phyloP scores from a whole-genome alignment of 2,329 filamentous ascomycete genomes.

The Pseudogymnoascus sp. region DNA sequence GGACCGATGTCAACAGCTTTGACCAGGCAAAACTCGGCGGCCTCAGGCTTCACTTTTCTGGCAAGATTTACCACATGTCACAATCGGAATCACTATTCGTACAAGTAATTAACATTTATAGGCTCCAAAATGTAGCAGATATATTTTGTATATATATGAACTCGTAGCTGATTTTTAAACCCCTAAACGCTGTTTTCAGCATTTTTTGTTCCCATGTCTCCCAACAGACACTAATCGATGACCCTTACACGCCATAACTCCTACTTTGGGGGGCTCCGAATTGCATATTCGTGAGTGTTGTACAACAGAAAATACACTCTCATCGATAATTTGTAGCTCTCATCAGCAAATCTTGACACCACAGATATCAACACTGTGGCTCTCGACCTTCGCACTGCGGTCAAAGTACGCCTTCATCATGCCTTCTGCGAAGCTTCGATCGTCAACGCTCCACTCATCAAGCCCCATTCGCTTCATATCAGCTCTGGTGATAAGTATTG shows the following conservation, averaged over 20 bases:
- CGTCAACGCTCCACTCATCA: slow-evolving; percentile 65
- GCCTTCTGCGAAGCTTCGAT: slow-evolving; percentile 60
- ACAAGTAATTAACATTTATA: neutral
- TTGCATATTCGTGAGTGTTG: neutral
- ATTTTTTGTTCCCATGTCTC: neutral
- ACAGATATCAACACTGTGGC: slow-evolving; percentile 65
- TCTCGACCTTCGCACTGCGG: slow-evolving; percentile 53
- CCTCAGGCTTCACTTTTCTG: slow-evolving; percentile 5
- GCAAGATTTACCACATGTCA: neutral
- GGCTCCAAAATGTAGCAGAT: neutral
- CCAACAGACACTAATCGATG: neutral
- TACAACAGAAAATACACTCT: neutral
- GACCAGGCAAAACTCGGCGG: neutral
- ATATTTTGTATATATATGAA: neutral
- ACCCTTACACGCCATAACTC: neutral
- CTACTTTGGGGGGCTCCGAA: neutral
- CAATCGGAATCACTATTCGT: neutral
- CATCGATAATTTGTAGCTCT: neutral
- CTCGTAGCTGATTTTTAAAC: neutral
- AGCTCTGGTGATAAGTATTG: slow-evolving; percentile 51
- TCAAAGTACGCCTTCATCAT: slow-evolving; percentile 59
- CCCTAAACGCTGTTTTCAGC: neutral
- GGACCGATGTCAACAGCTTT: slow-evolving; percentile 4
- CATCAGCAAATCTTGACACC: slow-evolving; percentile 59
- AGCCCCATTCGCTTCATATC: slow-evolving; percentile 65